These are phyloP conservation scores for Kalanchoe fedtschenkoi DNA, from an alignment of 164 flowering plant species.

Conservation along the genomic window DNA sequence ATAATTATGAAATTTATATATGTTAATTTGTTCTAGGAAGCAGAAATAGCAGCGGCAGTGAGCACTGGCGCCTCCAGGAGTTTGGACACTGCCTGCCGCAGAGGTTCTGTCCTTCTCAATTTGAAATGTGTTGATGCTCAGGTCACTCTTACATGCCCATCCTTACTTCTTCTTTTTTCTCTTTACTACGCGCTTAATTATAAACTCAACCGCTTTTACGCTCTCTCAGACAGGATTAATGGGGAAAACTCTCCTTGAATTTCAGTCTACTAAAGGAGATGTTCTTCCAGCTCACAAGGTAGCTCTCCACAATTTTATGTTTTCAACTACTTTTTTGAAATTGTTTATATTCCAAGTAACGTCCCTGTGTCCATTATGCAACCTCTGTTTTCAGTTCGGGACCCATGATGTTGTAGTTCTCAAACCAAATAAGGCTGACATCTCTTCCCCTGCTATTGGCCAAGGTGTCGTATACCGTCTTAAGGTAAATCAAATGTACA, in stretches of 20 bases:
- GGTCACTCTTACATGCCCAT: conserved; percentile 28
- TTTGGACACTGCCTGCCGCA: conserved; percentile 64
- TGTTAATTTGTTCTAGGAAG: conserved; percentile 39
- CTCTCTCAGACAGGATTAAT: conserved; percentile 65
- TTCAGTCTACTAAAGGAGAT: conserved; percentile 93
- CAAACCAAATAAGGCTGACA: conserved; percentile 83
- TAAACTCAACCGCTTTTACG: background rate
- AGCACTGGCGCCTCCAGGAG: conserved; percentile 56
- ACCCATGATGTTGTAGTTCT: conserved; percentile 89
- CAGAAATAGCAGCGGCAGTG: conserved; percentile 77
- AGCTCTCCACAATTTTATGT: no score
- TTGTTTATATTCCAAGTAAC: background rate
- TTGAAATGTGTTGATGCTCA: conserved; percentile 91
- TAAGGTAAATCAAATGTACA: conserved; percentile 50
- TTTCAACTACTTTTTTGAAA: background rate
- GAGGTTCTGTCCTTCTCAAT: conserved; percentile 74
- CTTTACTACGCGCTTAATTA: background rate
- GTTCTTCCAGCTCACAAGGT: conserved; percentile 99
- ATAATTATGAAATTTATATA: background rate
- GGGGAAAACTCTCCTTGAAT: conserved; percentile 90
- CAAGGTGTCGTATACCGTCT: conserved; percentile 96
- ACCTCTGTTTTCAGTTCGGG: conserved; percentile 56
- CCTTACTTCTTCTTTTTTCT: background rate
- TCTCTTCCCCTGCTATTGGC: conserved; percentile 80
- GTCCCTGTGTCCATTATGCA: background rate